Evolutionary conservation across 2,329 filamentous ascomycete genomes (phyloP).

Genomic region (Aureobasidium vineae): DNA sequence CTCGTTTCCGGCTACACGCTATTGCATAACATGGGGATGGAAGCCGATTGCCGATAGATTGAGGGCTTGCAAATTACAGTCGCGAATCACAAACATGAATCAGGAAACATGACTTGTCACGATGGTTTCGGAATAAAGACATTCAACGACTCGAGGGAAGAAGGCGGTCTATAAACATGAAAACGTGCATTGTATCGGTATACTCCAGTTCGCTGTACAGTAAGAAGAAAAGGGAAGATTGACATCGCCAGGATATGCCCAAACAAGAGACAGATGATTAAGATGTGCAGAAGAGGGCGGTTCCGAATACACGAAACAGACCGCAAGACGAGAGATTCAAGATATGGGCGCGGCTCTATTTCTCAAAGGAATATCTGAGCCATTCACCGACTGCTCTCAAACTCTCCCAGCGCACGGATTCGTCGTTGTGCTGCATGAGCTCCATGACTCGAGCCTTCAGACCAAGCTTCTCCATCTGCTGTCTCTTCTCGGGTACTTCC

Average conservation of each 20-base stretch:
- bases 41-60: neutral
- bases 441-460: slow-evolving; percentile 89
- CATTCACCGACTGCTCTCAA: slow-evolving; percentile 78
- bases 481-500: slow-evolving; percentile 80
- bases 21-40: too few relatives aligned
- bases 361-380: slow-evolving; percentile 67
- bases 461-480: slow-evolving; percentile 76
- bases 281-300: neutral
- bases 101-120: neutral
- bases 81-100: neutral
- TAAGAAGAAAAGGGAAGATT: neutral
- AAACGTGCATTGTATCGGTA: slow-evolving; percentile 22
- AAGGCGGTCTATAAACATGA: neutral
- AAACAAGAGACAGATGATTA: neutral
- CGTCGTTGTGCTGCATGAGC: slow-evolving; percentile 85
- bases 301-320: neutral
- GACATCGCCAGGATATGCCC: slow-evolving; percentile 10
- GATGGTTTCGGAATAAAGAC: neutral
- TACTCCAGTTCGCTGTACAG: slow-evolving; percentile 22
- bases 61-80: neutral
- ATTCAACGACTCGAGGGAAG: neutral
- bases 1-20: neutral
- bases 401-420: slow-evolving; percentile 90
- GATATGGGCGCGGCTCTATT: neutral
- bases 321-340: neutral